phyloP scores from a whole-genome alignment of 306 rosid species.

The Pterocarpus macrocarpus region DNA sequence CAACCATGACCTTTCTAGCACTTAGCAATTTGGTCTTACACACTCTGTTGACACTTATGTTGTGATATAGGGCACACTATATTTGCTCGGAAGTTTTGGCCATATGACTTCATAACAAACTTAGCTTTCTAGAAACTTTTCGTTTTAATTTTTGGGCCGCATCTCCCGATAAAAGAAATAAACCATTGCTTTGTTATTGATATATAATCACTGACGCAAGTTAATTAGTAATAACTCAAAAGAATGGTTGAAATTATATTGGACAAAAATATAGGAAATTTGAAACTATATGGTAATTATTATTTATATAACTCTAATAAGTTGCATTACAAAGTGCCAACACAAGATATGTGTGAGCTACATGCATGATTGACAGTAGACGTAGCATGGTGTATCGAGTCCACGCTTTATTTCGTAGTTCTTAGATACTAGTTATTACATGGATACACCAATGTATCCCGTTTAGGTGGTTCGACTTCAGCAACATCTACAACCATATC shows the following conservation, averaged over 20 bases:
- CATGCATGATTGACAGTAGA: neutral
- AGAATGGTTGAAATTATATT: neutral
- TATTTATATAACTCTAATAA: slow-evolving; percentile 8
- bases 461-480: neutral
- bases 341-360: neutral
- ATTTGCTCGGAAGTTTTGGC: no score
- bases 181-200: no score
- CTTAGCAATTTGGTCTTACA: no score
- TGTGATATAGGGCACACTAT: no score
- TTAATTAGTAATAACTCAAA: neutral
- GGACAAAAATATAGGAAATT: neutral
- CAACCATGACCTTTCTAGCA: no score
- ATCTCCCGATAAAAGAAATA: no score
- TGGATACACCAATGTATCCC: neutral
- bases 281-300: neutral
- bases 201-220: no score
- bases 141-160: no score
- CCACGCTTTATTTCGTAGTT: slow-evolving; percentile 25
- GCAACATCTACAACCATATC: neutral
- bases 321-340: neutral
- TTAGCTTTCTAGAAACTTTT: no score
- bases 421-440: neutral
- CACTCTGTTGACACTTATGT: no score
- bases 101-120: no score
- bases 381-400: neutral